A percentile compares a stretch with the other conserved stretches of the same genome.
Conservation (phyloP, 2,329 filamentous ascomycete species). For the Raffaelea deltoideospora region DNA sequence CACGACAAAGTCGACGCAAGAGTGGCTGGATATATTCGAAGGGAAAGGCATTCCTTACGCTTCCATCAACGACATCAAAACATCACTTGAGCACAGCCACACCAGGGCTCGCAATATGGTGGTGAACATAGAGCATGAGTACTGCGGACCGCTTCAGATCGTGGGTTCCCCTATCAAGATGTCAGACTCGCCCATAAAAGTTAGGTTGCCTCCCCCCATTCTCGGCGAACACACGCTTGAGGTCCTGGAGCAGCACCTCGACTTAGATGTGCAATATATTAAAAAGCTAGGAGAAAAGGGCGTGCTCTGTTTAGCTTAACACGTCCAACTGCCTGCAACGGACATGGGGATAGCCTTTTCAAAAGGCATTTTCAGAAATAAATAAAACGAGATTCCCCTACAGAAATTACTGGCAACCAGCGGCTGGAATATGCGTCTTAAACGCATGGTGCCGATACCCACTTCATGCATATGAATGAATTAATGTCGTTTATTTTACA, state of each 20-base stretch:
- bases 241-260: conserved; percentile 49
- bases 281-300: conserved; percentile 47
- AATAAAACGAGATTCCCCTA: too few relatives aligned
- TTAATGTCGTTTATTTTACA: too few relatives aligned
- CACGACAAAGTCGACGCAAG: conserved; percentile 59
- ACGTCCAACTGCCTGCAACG: neutral
- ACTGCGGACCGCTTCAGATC: conserved; percentile 74
- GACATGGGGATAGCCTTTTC: conserved; percentile 7
- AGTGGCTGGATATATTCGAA: conserved; percentile 79
- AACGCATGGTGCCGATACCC: too few relatives aligned
- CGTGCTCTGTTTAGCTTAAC: conserved; percentile 36
- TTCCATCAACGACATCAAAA: conserved; percentile 84
- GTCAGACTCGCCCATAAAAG: conserved; percentile 62
- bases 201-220: conserved; percentile 66
- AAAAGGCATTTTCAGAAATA: conserved; percentile 13
- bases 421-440: too few relatives aligned
- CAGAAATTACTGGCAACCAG: too few relatives aligned
- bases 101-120: conserved; percentile 81
- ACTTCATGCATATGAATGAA: too few relatives aligned
- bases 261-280: conserved; percentile 44
- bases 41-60: conserved; percentile 87
- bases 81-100: conserved; percentile 70
- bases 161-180: conserved; percentile 94
- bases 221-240: conserved; percentile 80
- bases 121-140: conserved; percentile 65